A percentile compares a stretch with the other conserved stretches of the same genome.
These are phyloP conservation scores for Podaxis sp. DNA, from an alignment of 768 basidiomycete species.

Conservation along the genomic window DNA sequence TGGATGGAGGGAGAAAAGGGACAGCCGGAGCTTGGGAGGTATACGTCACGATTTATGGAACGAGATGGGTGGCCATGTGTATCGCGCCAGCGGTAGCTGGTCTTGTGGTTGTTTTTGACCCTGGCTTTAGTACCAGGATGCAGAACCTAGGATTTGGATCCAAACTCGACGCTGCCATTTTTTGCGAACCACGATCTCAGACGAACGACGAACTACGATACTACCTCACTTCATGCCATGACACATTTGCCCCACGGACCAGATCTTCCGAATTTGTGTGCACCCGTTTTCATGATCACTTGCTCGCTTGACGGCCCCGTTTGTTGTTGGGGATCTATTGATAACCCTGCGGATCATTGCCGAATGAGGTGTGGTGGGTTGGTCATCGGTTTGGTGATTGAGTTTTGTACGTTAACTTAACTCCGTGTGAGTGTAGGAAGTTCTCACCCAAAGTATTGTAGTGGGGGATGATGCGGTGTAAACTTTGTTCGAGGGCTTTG, in stretches of 20 bases:
- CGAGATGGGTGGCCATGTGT: not conserved
- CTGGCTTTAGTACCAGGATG: not conserved
- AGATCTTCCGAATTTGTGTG: too few species aligned
- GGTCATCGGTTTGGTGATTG: not conserved
- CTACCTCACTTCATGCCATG: not conserved
- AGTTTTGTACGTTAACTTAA: not conserved
- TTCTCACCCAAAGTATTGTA: too few species aligned
- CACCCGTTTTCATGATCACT: too few species aligned
- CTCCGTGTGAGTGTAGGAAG: not conserved
- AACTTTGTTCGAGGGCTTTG: too few species aligned
- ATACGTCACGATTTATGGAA: not conserved
- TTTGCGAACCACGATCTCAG: not conserved
- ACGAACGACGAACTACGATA: not conserved
- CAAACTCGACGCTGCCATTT: not conserved
- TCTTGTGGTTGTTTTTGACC: not conserved
- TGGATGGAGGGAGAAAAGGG: not conserved
- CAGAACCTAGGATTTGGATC: not conserved
- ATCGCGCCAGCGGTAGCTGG: not conserved
- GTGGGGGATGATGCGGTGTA: too few species aligned
- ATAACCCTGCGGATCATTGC: constrained; percentile 8
- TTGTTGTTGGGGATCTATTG: not conserved
- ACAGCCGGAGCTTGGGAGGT: not conserved
- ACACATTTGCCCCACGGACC: not conserved
- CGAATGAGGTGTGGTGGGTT: not conserved
- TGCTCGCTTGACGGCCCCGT: too few species aligned